A percentile compares a stretch with the other conserved stretches of the same genome.
phyloP scores from a whole-genome alignment of 2,329 filamentous ascomycete species.

The Aspergillus thermomutatus region DNA sequence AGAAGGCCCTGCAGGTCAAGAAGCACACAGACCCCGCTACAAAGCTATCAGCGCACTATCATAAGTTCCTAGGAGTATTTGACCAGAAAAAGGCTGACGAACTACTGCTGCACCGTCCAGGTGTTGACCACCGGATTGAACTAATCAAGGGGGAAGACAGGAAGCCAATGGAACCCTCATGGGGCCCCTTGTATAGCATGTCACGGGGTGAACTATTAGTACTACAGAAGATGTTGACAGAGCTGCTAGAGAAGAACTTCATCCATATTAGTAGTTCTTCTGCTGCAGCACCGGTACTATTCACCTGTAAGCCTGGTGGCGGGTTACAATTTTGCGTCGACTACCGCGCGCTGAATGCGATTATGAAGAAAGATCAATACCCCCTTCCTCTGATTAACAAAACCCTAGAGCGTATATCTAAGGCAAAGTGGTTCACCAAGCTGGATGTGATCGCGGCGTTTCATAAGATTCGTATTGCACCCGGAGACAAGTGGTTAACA shows the following conservation, averaged over 20 bases:
- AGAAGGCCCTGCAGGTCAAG: background rate
- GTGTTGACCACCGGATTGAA: constrained; percentile 17
- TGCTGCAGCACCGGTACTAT: constrained; percentile 5
- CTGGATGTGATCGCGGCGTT: constrained; percentile 20
- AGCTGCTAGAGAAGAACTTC: constrained; percentile 16
- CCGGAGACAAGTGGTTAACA: constrained; percentile 10
- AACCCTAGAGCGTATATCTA: constrained; percentile 12
- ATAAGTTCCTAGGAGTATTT: constrained; percentile 5
- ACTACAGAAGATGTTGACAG: constrained; percentile 14
- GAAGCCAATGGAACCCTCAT: constrained; percentile 8
- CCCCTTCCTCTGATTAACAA: constrained; percentile 22
- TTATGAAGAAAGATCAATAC: constrained; percentile 26
- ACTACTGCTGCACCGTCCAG: constrained; percentile 8
- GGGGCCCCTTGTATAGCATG: constrained; percentile 14
- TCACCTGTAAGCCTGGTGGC: no score
- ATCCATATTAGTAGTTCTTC: constrained; percentile 16
- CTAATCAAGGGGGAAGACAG: constrained; percentile 1
- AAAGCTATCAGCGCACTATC: constrained; percentile 5
- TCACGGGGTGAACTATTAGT: constrained; percentile 12
- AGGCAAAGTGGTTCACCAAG: constrained; percentile 22
- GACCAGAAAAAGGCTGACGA: constrained; percentile 7
- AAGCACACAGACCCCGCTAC: constrained; percentile 2
- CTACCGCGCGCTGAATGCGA: constrained; percentile 22
- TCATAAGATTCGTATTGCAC: constrained; percentile 17
- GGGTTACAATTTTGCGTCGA: no score